A percentile compares a stretch with the other conserved stretches of the same genome.
Evolutionary conservation across 2,329 filamentous ascomycete species (phyloP).

Genomic region (Paecilomyces niveus): DNA sequence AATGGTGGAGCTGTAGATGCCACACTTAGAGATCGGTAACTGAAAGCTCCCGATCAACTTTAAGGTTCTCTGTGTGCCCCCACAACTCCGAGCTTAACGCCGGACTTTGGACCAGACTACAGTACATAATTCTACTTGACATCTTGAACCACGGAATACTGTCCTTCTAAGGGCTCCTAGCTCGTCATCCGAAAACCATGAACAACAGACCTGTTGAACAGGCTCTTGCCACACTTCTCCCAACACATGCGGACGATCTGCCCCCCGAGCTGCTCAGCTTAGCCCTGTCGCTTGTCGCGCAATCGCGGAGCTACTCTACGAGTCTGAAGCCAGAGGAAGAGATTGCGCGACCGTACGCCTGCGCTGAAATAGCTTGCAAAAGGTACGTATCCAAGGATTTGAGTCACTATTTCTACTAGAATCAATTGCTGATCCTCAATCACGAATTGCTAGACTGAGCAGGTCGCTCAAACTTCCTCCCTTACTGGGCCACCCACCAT

Average conservation of each 20-base stretch:
- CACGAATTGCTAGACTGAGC: constrained; percentile 54
- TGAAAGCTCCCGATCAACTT: not conserved
- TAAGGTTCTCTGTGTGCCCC: not conserved
- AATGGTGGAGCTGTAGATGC: not conserved
- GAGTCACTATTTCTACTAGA: not conserved
- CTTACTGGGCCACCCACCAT: constrained; percentile 67
- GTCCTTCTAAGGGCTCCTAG: not conserved
- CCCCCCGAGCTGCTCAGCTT: constrained; percentile 65
- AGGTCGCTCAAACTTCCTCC: constrained; percentile 68
- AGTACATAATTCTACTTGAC: not conserved
- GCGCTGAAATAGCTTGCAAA: constrained; percentile 83
- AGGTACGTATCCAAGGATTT: constrained; percentile 43
- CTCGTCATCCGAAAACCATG: constrained; percentile 44
- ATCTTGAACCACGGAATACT: constrained; percentile 6
- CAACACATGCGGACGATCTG: constrained; percentile 61
- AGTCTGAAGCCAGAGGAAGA: constrained; percentile 80
- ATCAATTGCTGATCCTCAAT: not conserved
- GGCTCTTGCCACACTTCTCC: constrained; percentile 65
- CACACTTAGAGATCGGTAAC: not conserved
- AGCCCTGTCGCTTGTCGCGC: constrained; percentile 66
- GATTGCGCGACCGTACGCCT: constrained; percentile 75
- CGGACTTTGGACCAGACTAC: not conserved
- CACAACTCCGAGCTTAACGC: not conserved
- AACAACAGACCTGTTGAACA: constrained; percentile 65
- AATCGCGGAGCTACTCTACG: constrained; percentile 70